Conservation (phyloP, 441 rosid genomes). For the Codiaeum variegatum region DNA sequence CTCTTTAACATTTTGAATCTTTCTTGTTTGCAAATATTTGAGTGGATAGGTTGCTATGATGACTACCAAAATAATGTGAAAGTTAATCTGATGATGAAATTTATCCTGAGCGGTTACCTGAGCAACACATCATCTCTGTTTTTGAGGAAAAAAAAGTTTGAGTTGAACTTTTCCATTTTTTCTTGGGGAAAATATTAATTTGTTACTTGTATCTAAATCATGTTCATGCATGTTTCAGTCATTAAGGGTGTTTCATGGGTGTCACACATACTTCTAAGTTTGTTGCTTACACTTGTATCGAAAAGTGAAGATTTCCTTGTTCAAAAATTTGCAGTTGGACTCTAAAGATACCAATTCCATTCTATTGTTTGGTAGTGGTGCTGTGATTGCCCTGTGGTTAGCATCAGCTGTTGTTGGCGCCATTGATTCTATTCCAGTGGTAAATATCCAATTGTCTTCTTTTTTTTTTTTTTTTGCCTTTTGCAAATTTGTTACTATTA, state of each 20-base stretch:
- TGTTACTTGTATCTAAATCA: neutral
- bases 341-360: constrained; percentile 47
- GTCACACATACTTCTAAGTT: neutral
- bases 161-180: neutral
- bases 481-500: too few species aligned
- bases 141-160: neutral
- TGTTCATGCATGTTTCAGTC: neutral
- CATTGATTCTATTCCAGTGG: constrained; percentile 85
- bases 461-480: too few species aligned
- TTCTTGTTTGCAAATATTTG: neutral
- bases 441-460: too few species aligned
- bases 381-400: constrained; percentile 55
- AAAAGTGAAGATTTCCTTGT: constrained; percentile 7
- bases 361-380: constrained; percentile 56
- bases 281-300: neutral
- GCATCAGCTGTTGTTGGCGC: constrained; percentile 57
- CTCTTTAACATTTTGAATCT: neutral
- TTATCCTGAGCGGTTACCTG: constrained; percentile 36
- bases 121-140: constrained; percentile 19
- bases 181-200: neutral
- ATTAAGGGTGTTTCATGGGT: neutral
- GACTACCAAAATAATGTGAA: constrained; percentile 21
- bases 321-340: constrained; percentile 52
- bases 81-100: constrained; percentile 19
- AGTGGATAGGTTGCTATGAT: constrained; percentile 25